Base-by-base conservation (phyloP, 2,329 filamentous ascomycete genomes). In the Aspergillus sp. region DNA sequence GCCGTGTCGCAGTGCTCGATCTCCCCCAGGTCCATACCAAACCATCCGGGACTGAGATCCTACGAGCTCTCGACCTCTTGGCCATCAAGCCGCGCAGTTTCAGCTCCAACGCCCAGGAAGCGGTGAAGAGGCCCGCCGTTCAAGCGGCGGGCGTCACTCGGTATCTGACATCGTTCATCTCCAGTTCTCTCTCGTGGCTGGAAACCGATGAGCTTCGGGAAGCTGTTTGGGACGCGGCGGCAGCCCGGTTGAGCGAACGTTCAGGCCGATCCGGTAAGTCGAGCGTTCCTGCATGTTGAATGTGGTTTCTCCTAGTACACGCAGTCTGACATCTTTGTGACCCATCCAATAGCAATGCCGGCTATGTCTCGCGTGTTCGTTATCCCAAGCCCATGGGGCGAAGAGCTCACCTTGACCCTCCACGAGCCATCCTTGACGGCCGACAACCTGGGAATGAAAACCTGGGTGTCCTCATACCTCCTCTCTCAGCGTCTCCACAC, bases 391-490 rank as follows among this genome's bases (percentile, higher is more conserved):
- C 64, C 73, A 13, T 69, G 71, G 10, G 67, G 66, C 31, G 65
- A 66, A 23, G 70, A 76, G 1, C 80, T 91, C 60, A 80, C 86
- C 43, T 76, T 99, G 47, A 80, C 81, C 32, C 84, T 99, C 36
- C 82, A 90, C 52, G 94, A 99, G 68, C 94, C 94, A 1, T 86
- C 91, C 1, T 78, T 97, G 51, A 96, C 90, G 0, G 88, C 88
- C 5, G 93, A 97, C 70, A 88, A 89, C 54, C 78, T 97, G 16
- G 94, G 94, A 1, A 81, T 95, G 69, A 97, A 99, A 72, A 99
- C 94, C 0, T 97, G 94, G 94, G 90, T 89, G 0, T 93, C 91
- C 0, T 93, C 91, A 0, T 95, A 91, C 65, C 81, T 95, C 2
- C 84, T 97, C 4, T 88, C 93, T 0, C 87, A 84, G 60, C 84